phyloP scores from a whole-genome alignment of 257 asterid genomes.

The Nicotiana undulata region DNA sequence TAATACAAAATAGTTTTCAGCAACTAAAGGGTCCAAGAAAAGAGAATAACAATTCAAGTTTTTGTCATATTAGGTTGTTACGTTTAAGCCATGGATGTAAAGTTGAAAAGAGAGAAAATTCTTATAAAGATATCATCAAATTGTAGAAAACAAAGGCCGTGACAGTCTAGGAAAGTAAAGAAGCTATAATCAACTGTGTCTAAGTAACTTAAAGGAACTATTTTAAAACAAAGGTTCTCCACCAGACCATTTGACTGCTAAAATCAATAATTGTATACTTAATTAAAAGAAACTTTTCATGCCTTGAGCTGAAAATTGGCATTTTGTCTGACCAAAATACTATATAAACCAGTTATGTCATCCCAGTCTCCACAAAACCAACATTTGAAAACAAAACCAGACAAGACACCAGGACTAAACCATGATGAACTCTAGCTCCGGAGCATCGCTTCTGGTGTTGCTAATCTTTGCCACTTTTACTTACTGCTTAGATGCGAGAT shows the following conservation, averaged over 20 bases:
- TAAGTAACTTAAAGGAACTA: not conserved
- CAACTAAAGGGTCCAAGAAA: not conserved
- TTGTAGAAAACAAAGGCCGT: not conserved
- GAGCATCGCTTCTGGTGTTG: constrained; percentile 2
- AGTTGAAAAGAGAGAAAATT: not conserved
- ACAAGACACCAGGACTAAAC: not conserved
- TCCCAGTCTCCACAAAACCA: not conserved
- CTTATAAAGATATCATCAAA: not conserved
- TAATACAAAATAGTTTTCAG: not conserved
- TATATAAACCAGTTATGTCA: not conserved
- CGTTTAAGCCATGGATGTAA: not conserved
- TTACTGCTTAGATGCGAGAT: not conserved
- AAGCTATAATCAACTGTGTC: no score
- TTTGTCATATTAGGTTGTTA: not conserved
- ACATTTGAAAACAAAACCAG: not conserved
- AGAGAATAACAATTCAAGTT: no score
- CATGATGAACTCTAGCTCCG: constrained; percentile 1
- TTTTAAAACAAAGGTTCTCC: not conserved
- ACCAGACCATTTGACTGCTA: not conserved
- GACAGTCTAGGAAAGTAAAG: not conserved
- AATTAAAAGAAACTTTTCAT: not conserved
- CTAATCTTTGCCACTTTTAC: constrained; percentile 9
- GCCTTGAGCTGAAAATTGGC: not conserved
- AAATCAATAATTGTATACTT: not conserved
- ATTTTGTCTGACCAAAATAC: not conserved